A percentile compares a stretch with the other conserved stretches of the same genome.
Conservation (phyloP, 2,329 filamentous ascomycete genomes). For the Colletotrichum caudatum region DNA sequence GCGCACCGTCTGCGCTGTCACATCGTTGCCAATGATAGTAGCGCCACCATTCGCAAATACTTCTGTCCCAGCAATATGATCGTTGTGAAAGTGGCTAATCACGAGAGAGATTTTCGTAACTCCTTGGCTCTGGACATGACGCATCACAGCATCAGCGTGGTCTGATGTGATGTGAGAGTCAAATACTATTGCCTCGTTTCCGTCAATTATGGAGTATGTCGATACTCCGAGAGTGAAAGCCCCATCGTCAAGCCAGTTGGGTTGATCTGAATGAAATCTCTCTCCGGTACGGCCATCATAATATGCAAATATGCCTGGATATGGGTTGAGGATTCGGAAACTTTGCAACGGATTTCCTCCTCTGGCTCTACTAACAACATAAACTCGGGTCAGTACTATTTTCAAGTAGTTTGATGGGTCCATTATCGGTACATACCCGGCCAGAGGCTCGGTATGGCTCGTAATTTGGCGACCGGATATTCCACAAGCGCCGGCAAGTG, state of each 20-base stretch:
- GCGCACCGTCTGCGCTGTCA: constrained; percentile 20
- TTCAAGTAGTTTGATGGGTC: neutral
- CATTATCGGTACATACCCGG: neutral
- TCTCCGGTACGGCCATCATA: constrained; percentile 41
- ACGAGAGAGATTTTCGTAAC: constrained; percentile 35
- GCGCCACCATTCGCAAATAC: constrained; percentile 35
- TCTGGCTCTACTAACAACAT: constrained; percentile 11
- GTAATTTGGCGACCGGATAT: constrained; percentile 15
- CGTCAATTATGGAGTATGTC: constrained; percentile 39
- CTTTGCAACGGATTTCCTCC: constrained; percentile 34
- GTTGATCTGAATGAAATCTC: constrained; percentile 40
- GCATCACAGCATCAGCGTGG: constrained; percentile 41
- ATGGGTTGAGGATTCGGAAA: constrained; percentile 32
- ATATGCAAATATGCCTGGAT: constrained; percentile 40
- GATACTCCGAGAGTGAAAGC: constrained; percentile 40
- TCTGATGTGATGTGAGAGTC: constrained; percentile 40
- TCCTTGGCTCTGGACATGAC: constrained; percentile 34
- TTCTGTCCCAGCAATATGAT: constrained; percentile 35
- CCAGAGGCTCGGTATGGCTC: neutral
- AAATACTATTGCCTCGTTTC: constrained; percentile 41
- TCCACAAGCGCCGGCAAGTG: constrained; percentile 23
- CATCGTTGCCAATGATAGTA: constrained; percentile 30
- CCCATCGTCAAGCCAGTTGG: constrained; percentile 42
- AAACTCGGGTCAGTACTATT: neutral
- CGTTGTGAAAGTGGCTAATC: constrained; percentile 40